These are phyloP conservation scores for Ensete glaucum DNA, from an alignment of 176 grass and related monocot species.

Conservation along the genomic window DNA sequence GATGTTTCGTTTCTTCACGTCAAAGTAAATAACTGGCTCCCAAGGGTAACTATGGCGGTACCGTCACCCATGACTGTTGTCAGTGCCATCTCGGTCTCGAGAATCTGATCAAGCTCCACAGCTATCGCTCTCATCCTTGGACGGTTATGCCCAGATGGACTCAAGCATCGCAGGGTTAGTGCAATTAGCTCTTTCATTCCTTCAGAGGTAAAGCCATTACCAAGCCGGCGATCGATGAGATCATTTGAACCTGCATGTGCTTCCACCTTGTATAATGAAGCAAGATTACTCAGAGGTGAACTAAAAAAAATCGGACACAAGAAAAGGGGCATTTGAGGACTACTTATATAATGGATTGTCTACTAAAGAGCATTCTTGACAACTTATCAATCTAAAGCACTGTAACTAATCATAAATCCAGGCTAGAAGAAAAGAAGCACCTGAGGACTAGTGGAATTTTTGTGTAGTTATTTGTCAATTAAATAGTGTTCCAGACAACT, in stretches of 20 bases:
- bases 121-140: slow-evolving; percentile 57
- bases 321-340: background rate
- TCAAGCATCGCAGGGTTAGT: slow-evolving; percentile 57
- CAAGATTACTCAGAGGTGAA: background rate
- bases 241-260: slow-evolving; percentile 33
- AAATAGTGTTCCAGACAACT: too few relatives aligned
- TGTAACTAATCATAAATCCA: background rate
- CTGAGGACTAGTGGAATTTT: too few relatives aligned
- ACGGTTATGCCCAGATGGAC: slow-evolving; percentile 37
- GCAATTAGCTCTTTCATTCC: slow-evolving; percentile 61
- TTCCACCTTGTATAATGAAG: slow-evolving; percentile 39
- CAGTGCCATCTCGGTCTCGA: slow-evolving; percentile 87
- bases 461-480: too few relatives aligned
- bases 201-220: slow-evolving; percentile 70
- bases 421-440: too few relatives aligned
- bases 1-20: slow-evolving; percentile 31
- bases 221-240: slow-evolving; percentile 48
- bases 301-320: background rate
- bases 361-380: background rate
- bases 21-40: slow-evolving; percentile 85
- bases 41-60: slow-evolving; percentile 83
- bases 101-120: slow-evolving; percentile 63
- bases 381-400: background rate
- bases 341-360: background rate
- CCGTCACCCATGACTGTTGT: slow-evolving; percentile 97